A percentile compares a stretch with the other conserved stretches of the same genome.
phyloP scores from a whole-genome alignment of 129 eudicot species.

The Flaveria robusta region DNA sequence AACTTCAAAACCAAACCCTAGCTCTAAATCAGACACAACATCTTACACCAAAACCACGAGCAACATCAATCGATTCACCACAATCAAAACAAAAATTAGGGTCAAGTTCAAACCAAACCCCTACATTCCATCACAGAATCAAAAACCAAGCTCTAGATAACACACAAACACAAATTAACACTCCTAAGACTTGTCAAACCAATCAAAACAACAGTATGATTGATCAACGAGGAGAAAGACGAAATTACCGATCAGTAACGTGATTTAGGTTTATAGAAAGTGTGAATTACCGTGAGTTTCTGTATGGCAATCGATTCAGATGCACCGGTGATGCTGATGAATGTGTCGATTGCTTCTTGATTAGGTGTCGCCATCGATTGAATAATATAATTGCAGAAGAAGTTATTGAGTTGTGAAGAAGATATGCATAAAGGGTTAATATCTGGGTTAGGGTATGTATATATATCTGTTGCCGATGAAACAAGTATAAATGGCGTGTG shows the following conservation, averaged over 20 bases:
- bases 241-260: not conserved
- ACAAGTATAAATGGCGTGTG: constrained; percentile 15
- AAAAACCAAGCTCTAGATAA: constrained; percentile 15
- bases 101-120: constrained; percentile 20
- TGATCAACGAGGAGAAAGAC: not conserved
- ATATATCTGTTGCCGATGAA: constrained; percentile 8
- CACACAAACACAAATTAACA: constrained; percentile 17
- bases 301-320: constrained; percentile 42
- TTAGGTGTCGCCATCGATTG: constrained; percentile 69
- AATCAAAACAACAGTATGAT: constrained; percentile 3
- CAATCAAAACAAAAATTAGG: constrained; percentile 8
- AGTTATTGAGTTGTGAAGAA: constrained; percentile 22
- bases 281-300: constrained; percentile 55
- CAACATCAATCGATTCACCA: not conserved
- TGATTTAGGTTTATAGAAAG: not conserved
- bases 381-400: constrained; percentile 22
- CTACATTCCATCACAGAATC: constrained; percentile 25
- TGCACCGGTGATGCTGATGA: constrained; percentile 45
- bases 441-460: constrained; percentile 12
- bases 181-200: not conserved
- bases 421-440: constrained; percentile 9
- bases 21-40: not conserved
- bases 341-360: constrained; percentile 42
- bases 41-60: not conserved
- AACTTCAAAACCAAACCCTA: constrained; percentile 26